These are phyloP conservation scores for Podaxis carcinomalis DNA, from an alignment of 768 basidiomycete genomes.

Conservation along the genomic window DNA sequence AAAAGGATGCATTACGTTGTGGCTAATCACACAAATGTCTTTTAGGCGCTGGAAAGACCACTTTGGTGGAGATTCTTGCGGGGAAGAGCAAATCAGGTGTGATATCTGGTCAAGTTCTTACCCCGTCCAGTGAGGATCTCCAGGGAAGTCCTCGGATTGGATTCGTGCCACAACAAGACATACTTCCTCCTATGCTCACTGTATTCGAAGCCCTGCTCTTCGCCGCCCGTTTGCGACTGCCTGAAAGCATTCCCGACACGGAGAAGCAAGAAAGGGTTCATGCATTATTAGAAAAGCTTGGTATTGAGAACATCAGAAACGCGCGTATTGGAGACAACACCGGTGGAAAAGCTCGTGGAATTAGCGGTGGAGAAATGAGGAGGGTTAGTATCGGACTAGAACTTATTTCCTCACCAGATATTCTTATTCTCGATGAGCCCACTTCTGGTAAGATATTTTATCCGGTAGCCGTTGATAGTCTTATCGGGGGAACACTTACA, in stretches of 20 bases:
- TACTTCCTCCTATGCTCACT: constrained; percentile 75
- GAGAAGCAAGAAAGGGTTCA: constrained; percentile 67
- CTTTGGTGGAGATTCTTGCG: constrained; percentile 86
- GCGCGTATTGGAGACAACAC: constrained; percentile 64
- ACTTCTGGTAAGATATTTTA: constrained; percentile 42
- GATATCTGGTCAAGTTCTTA: constrained; percentile 60
- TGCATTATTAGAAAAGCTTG: constrained; percentile 71
- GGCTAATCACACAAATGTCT: background rate
- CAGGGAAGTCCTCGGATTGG: constrained; percentile 53
- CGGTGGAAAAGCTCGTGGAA: constrained; percentile 71
- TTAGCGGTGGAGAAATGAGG: constrained; percentile 90
- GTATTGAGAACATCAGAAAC: constrained; percentile 65
- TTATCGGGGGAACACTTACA: constrained; percentile 14
- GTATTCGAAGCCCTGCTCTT: constrained; percentile 81
- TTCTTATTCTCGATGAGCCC: constrained; percentile 87
- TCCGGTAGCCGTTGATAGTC: background rate
- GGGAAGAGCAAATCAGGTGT: constrained; percentile 75
- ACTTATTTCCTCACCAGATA: constrained; percentile 78
- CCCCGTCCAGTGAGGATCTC: constrained; percentile 30
- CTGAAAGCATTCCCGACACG: constrained; percentile 60
- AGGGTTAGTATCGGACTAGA: constrained; percentile 89
- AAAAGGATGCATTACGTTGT: background rate
- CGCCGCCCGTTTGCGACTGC: constrained; percentile 80
- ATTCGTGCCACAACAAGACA: constrained; percentile 85
- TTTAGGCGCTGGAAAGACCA: constrained; percentile 82